Conservation (phyloP, 164 flowering plant genomes). For the Cinnamomum micranthum region DNA sequence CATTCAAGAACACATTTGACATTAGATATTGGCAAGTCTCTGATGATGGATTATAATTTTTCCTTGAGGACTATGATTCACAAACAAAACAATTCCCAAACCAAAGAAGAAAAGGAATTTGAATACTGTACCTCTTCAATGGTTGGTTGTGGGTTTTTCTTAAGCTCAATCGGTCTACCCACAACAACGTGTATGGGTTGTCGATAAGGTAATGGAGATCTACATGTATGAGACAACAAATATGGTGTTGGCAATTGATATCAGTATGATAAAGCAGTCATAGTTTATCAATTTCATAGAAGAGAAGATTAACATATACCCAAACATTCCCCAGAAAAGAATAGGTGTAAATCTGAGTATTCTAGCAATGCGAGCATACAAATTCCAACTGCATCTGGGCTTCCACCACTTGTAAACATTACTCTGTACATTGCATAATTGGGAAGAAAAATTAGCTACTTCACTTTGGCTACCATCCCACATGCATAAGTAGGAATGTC, state of each 20-base stretch:
- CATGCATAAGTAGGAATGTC: background rate
- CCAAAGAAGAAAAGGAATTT: no score
- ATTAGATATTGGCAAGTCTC: no score
- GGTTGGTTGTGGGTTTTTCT: constrained; percentile 55
- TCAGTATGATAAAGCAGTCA: no score
- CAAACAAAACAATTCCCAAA: no score
- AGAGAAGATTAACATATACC: constrained; percentile 40
- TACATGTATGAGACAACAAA: constrained; percentile 7
- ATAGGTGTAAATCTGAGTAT: constrained; percentile 77
- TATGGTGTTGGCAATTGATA: background rate
- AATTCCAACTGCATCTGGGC: constrained; percentile 50
- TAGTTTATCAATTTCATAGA: background rate
- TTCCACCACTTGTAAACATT: constrained; percentile 85
- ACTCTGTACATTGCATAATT: constrained; percentile 37
- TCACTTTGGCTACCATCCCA: background rate
- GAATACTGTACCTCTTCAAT: constrained; percentile 47
- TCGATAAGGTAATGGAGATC: constrained; percentile 55
- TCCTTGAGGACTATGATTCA: no score
- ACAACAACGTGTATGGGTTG: constrained; percentile 67
- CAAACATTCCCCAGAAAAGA: constrained; percentile 76
- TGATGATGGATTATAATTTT: no score
- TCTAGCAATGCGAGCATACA: constrained; percentile 49
- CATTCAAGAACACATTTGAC: no score
- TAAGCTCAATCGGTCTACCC: constrained; percentile 57
- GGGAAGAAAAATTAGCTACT: background rate